Base-by-base conservation (phyloP, 345 rosid genomes). In the Raphanus raphanistrum region DNA sequence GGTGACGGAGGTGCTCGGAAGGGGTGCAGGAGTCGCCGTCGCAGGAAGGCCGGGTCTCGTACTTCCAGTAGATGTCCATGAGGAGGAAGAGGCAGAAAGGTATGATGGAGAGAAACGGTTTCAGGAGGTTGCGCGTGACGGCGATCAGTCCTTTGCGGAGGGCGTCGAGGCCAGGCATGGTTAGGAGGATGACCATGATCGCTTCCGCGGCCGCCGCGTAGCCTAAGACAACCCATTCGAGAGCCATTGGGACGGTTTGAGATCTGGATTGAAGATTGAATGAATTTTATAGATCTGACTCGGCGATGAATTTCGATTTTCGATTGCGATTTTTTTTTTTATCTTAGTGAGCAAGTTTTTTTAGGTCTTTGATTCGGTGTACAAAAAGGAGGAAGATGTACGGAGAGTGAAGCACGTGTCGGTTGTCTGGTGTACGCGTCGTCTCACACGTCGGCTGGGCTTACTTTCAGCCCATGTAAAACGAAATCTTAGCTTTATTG, bases 161-260 rank as follows among this genome's bases (percentile, higher is more conserved):
- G 3, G 86, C 87, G 63, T 87, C 88, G 43, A 91, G 94, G 4
- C 98, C 98, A 1, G 98, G 97, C 62, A 93, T 41, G 2, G 98
- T 93, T 27, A 93, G 83, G 73, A 93, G 90, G 59, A 93, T 84
- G 62, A 91, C 88, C 98, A 93, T 91, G 76, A 93, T 83, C 12
- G 98, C 98, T 80, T 93, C 98, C 1, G 98, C 98, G 0, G 84
- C 97, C 1, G 95, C 97, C 26, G 95, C 90, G 84, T 93, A 93
- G 1, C 93, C 93, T 11, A 91, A 80, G 4, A 91, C 93, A 35
- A 93, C 92, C 98, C 98, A 93, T 74, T 93, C 98, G 2, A 93
- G 86, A 71, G 97, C 97, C 97, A 92, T 92, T 90, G 12, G 41
- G 28, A 60, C 45, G 33, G 25, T 36, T 32, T n/a, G 8, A 29